Base-by-base conservation (phyloP, 1,284 basidiomycete genomes). In the Ceratobasidium sp. region DNA sequence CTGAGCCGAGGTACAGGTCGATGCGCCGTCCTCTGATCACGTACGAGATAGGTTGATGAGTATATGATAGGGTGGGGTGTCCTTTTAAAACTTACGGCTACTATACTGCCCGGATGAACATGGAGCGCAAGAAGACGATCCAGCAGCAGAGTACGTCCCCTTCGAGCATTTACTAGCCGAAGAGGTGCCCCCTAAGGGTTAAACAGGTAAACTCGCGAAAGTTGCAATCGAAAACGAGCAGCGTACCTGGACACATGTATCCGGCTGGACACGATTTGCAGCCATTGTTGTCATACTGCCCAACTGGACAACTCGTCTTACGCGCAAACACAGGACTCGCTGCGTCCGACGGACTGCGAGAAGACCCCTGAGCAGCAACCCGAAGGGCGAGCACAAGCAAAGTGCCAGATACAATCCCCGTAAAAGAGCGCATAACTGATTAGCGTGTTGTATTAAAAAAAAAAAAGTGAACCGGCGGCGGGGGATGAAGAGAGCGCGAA, bases 381-480 rank as follows among this genome's bases (percentile, higher is more conserved):
- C 47, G 65, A 56, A 57, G 22, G 44, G 36, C 50, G 22, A 69
- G 31, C 5, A 19, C 27, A 24, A 29, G 36, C 51, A 69, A 56
- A 57, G 27, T 33, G 17, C 33, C 29, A 59, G 56, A 11, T 7
- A 66, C 2, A 6, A 69, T n/a, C n/a, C 62, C 24, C 22, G 17
- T 3, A 47, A 69, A 41, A 27, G 65, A 57, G 22, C 65, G 65
- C 65, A 69, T 69, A 53, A n/a, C n/a, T n/a, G n/a, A n/a, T n/a
- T n/a, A n/a, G 51, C 19, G 19, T 15, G 31, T 47, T 24, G 44
- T 9, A 66, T 31, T 9, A n/a, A n/a, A n/a, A n/a, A n/a, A n/a
- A n/a, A 11, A 50, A 51, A 2, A 36, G 31, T n/a, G n/a, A n/a
- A 24, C 27, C 11, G 50, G 15, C 24, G 50, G 29, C 27, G 15